Evolutionary conservation across 306 rosid genomes (phyloP), one percentile per base, ranked within the genome.

Genomic region (Vachellia collinsii): DNA sequence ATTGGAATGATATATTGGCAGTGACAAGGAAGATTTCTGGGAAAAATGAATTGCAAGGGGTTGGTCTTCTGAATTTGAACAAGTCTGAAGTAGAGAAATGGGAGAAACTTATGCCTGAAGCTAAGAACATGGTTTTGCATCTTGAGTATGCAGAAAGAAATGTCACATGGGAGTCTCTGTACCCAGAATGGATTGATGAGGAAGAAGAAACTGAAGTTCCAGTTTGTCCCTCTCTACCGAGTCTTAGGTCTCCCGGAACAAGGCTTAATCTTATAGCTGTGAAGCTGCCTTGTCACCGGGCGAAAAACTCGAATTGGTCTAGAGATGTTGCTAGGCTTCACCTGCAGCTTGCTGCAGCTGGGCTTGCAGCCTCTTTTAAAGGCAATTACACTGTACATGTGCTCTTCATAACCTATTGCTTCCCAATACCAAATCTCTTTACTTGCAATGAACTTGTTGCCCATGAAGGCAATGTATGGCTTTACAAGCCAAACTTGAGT

Each of bases 131-230:
- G 61, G 91, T 81, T 72, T 74, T 92, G 58, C 82, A 79, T 20
- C 38, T 94, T 46, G 89, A 91, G 63, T 65, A 89, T 77, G 97
- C 89, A 29, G 92, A 87, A 39, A 75, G 62, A 51, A 88, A 90
- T 54, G 82, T 92, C 71, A 92, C 97, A 19, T 94, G 98, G 98
- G 92, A 89, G n/a, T 88, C 95, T 43, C 67, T 94, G 13, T 94
- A 89, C 71, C 98, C 97, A 0, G 98, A 94, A 89, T 94, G 98
- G 98, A 94, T 94, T 59, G 98, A 94, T 10, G 98, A 94, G 80
- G 97, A 91, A 87, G 98, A 94, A 51, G 97, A 90, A 77, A 80
- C 89, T 10, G 92, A 83, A 51, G 90, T 92, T 61, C 98, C 98
- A 2, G 72, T 87, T 47, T 94, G 98, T 61, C 97, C 98, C 42